Base-by-base conservation (phyloP, 257 asterid genomes). In the Lavandula angustifolia region DNA sequence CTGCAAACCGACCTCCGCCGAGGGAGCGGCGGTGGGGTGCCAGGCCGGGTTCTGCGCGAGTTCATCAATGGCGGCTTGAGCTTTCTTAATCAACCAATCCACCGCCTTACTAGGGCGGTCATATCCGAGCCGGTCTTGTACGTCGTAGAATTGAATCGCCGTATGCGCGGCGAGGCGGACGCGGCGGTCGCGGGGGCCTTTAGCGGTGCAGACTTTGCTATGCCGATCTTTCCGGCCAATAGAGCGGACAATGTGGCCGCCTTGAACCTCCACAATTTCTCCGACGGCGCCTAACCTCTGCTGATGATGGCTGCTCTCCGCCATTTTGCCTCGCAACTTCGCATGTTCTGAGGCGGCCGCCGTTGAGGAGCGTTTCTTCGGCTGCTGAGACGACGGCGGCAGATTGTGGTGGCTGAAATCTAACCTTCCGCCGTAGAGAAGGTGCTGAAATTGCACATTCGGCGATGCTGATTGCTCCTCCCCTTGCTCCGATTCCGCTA, bases 101-200 rank as follows among this genome's bases (percentile, higher is more conserved):
- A 94, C 99, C 3, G 99, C 99, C 67, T 94, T 94, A 72, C 99
- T 94, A n/a, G 99, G 99, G 16, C 99, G 89, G 83, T 94, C 99
- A 66, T 87, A 90, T 42, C 99, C 99, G 3, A 94, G 89, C 55
- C 99, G 92, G 82, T 94, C 99, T 44, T 94, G 99, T 4, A 94
- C 99, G 63, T 94, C 99, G 77, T 94, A 94, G 76, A 94, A 94
- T 35, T 94, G 96, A 58, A 94, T 94, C 29, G 99, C 99, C 6
- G 99, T 94, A 69, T 86, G 95, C 3, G 99, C 99, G n/a, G 99
- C 89, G 41, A 94, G 94, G 68, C 99, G 85, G 12, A 94, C 97
- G 6, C 99, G 92, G 66, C 99, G 87, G 87, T 94, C 99, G 67
- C 99, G 70, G 4, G 96, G 94, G 69, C 99, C 99, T 71, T 87